Base-by-base conservation (phyloP, 2,329 filamentous ascomycete species). In the Coniochaeta hoffmannii region DNA sequence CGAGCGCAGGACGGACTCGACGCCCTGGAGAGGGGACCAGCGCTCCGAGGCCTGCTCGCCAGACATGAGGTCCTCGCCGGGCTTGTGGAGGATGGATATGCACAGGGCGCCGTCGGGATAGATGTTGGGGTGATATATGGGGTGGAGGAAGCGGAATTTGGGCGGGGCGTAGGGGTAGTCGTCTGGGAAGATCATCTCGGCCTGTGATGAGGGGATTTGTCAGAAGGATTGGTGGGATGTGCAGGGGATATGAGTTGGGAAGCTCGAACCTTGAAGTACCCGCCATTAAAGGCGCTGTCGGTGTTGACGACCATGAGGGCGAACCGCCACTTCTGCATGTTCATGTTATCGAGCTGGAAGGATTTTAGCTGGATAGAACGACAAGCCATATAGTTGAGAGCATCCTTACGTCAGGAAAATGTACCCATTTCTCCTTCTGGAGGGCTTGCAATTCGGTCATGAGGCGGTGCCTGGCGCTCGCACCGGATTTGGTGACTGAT, bases 61-160 rank as follows among this genome's bases (percentile, higher is more conserved):
- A 0, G 92, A 96, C 78, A 92, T 93, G 63, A 88, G 83, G 67
- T 97, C 93, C 58, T 97, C 90, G 61, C 94, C 94, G 0, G 94
- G 91, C 17, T 84, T 82, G 71, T 99, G 93, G 11, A 99, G 84
- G 65, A 99, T 99, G 49, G 92, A 97, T 69, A 99, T 97, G 76
- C 94, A 97, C 46, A 97, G 81, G 62, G 87, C 87, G 64, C 93
- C 93, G 69, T 97, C 89, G 6, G 84, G 74, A 74, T 97, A 97
- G 66, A 99, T 86, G 70, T 99, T 99, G 3, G 93, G 93, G 70
- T 99, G 93, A 73, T 85, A 90, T 59, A 97, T 86, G 15, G 88
- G 85, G 22, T 76, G 74, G 17, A 84, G 69, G 73, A 99, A 97
- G 60, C 87, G 86, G 77, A 99, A 97, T 55, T 87, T 88, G 26